Percentiles rank a stretch among this genome's conserved stretches.
Evolutionary conservation across 805 yeast genomes (phyloP).

Genomic region (Candida qinlingensis): DNA sequence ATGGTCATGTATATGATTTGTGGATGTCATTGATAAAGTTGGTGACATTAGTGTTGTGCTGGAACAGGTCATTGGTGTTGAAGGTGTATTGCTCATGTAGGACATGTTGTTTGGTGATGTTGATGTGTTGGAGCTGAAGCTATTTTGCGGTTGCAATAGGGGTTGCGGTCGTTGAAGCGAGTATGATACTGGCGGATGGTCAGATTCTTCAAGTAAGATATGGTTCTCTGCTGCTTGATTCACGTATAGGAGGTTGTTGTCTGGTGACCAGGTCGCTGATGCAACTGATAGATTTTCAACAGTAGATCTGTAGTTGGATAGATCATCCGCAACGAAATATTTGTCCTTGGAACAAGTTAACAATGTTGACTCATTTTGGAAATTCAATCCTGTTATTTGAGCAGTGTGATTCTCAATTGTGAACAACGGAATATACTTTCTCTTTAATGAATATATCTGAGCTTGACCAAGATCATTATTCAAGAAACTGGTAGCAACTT

Average conservation of each 20-base stretch:
- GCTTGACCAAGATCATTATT: conserved; percentile 58
- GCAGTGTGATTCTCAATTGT: conserved; percentile 44
- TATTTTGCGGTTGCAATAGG: background rate
- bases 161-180: background rate
- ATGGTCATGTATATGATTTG: background rate
- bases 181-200: background rate
- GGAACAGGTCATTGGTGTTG: conserved; percentile 10
- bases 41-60: conserved; percentile 4
- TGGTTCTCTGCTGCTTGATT: conserved; percentile 35
- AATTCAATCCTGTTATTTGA: conserved; percentile 52
- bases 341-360: conserved; percentile 51
- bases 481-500: conserved; percentile 67
- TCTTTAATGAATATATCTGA: conserved; percentile 60
- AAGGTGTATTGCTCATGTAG: conserved; percentile 3
- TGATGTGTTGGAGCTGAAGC: conserved; percentile 4
- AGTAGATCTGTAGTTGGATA: conserved; percentile 35
- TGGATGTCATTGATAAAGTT: conserved; percentile 7
- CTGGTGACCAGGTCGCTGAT: conserved; percentile 55
- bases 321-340: conserved; percentile 41
- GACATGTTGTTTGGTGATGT: conserved; percentile 3
- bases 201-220: conserved; percentile 32
- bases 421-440: conserved; percentile 68
- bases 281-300: conserved; percentile 47
- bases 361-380: conserved; percentile 41
- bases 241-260: conserved; percentile 44